Evolutionary conservation across 768 basidiomycete genomes (phyloP), one percentile per base, ranked within the genome.

Genomic region (Amanita pseudoporphyria): DNA sequence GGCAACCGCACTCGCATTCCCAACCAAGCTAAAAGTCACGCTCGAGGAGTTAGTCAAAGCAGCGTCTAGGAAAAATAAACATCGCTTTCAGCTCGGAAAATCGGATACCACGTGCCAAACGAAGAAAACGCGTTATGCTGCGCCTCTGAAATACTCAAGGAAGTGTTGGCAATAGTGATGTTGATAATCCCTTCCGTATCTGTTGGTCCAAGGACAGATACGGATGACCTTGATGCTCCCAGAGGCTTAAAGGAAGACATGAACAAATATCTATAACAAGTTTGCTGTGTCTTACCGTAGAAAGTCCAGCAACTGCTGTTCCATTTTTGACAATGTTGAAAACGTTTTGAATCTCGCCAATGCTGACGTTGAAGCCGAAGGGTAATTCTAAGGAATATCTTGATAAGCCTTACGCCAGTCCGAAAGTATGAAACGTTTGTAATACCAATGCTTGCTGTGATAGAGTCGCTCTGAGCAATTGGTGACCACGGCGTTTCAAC

Each of bases 101-200:
- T 28, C 7, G 24, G 40, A 10, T 16, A 36, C 3, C 18, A 62
- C 78, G 45, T 54, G 82, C 82, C 82, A 61, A 84, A 84, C 12
- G 69, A 55, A 31, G 80, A 70, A 55, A 87, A 85, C 1, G 64
- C 57, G 7, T 66, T 56, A 51, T 82, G 77, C 39, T 76, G 69
- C 6, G 62, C 48, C 38, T 71, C 67, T 16, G 78, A 71, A 24
- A 72, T 70, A 35, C 64, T 67, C 24, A 87, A 61, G 24, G 69
- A 67, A 13, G 81, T 80, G 50, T 78, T 61, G 3, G 62, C 63
- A 44, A 87, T 79, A 10, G 71, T 70, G 51, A 87, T 85, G 49
- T 84, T 72, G 58, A 87, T 81, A 4, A 62, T 72, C 6, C 85
- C 85, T 30, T 69, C 61, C 1, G 84, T 87, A 55, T 81, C 67